Percentiles rank a stretch among this genome's conserved stretches.
phyloP scores from a whole-genome alignment of 371 early-diverging fungal species.

The Actinomortierella wolfii region DNA sequence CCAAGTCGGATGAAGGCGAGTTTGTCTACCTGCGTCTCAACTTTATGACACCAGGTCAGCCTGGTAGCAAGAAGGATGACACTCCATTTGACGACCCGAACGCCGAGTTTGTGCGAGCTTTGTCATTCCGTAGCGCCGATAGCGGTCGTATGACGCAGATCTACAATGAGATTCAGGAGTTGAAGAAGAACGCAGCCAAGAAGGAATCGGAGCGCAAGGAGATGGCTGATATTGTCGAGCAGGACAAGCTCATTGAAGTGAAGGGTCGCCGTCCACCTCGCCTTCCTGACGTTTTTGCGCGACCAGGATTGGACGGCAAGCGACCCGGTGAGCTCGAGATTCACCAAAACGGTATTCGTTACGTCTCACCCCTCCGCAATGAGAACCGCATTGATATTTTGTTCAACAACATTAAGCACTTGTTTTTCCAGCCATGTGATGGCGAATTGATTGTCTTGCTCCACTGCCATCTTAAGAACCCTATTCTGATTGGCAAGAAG shows the following conservation, averaged over 20 bases:
- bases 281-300: constrained; percentile 87
- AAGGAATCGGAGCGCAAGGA: constrained; percentile 93
- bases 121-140: constrained; percentile 92
- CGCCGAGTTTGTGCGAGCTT: constrained; percentile 89
- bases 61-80: constrained; percentile 85
- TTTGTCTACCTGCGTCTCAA: constrained; percentile 95
- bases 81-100: constrained; percentile 88
- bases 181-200: constrained; percentile 88
- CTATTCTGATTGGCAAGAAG: constrained; percentile 97
- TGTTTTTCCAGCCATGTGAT: constrained; percentile 99
- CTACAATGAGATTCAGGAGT: constrained; percentile 79
- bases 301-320: constrained; percentile 87
- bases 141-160: constrained; percentile 83
- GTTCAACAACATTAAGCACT: constrained; percentile 97
- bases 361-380: constrained; percentile 77
- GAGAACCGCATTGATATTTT: constrained; percentile 90
- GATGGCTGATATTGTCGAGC: constrained; percentile 95
- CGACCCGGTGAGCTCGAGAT: constrained; percentile 95
- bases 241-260: constrained; percentile 85
- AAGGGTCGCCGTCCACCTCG: constrained; percentile 80
- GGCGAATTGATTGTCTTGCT: constrained; percentile 94
- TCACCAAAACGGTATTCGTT: constrained; percentile 94
- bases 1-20: constrained; percentile 96
- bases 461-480: constrained; percentile 96
- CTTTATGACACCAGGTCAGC: constrained; percentile 94